These are phyloP conservation scores for Paecilomyces sp. DNA, from an alignment of 2,329 filamentous ascomycete species.

Conservation along the genomic window DNA sequence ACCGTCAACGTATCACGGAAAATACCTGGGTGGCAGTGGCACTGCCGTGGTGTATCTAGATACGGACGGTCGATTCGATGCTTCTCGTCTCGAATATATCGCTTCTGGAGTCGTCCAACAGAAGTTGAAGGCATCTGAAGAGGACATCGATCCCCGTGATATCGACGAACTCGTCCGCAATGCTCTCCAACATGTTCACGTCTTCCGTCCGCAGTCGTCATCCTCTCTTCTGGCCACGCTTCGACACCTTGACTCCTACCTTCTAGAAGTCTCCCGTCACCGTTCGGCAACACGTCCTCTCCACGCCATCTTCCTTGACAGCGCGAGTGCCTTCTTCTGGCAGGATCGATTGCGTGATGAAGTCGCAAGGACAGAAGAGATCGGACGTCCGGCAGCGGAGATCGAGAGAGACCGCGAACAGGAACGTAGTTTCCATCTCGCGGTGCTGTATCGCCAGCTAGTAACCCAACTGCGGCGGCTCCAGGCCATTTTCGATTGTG, in stretches of 20 bases:
- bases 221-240: slow-evolving; percentile 45
- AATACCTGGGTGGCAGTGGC: slow-evolving; percentile 37
- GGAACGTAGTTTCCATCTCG: slow-evolving; percentile 21
- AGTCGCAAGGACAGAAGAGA: slow-evolving; percentile 31
- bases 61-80: slow-evolving; percentile 48
- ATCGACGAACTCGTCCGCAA: slow-evolving; percentile 21
- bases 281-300: slow-evolving; percentile 40
- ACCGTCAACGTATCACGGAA: slow-evolving; percentile 27
- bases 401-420: slow-evolving; percentile 19
- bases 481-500: slow-evolving; percentile 31
- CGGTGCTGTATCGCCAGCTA: slow-evolving; percentile 23
- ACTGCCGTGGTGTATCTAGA: slow-evolving; percentile 51
- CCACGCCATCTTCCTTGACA: slow-evolving; percentile 48
- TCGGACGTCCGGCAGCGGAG: slow-evolving; percentile 21
- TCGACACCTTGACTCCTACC: slow-evolving; percentile 39
- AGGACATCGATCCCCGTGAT: slow-evolving; percentile 12
- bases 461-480: slow-evolving; percentile 24
- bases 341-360: slow-evolving; percentile 41
- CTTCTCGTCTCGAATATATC: slow-evolving; percentile 36
- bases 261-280: slow-evolving; percentile 40
- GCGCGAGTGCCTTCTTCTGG: slow-evolving; percentile 50
- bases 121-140: slow-evolving; percentile 4
- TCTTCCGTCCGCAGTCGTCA: slow-evolving; percentile 50
- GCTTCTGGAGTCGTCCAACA: slow-evolving; percentile 18
- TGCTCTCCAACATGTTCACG: slow-evolving; percentile 49